These are phyloP conservation scores for Candida silvicultrix DNA, from an alignment of 805 yeast genomes.

Conservation along the genomic window DNA sequence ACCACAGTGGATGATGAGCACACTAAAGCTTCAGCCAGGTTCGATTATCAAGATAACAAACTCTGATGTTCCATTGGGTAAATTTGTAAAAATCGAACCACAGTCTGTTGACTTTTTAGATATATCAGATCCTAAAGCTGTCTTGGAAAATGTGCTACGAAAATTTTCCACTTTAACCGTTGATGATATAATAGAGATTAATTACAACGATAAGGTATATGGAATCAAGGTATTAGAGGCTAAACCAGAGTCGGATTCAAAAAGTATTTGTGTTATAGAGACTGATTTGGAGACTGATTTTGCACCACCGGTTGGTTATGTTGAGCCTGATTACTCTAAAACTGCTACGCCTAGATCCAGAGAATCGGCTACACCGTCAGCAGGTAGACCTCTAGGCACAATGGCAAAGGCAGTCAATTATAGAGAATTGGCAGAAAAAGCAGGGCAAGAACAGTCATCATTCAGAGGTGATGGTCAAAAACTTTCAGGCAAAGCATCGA, in stretches of 20 bases:
- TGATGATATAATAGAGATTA: slow-evolving; percentile 76
- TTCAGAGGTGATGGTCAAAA: slow-evolving; percentile 66
- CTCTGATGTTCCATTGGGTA: slow-evolving; percentile 79
- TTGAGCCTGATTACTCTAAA: slow-evolving; percentile 69
- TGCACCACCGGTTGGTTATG: slow-evolving; percentile 98
- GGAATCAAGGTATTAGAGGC: slow-evolving; percentile 82
- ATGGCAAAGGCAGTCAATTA: slow-evolving; percentile 76
- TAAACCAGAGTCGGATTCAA: slow-evolving; percentile 60
- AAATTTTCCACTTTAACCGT: slow-evolving; percentile 85
- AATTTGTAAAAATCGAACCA: slow-evolving; percentile 89
- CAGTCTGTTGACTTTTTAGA: slow-evolving; percentile 91
- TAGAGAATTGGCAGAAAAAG: slow-evolving; percentile 46
- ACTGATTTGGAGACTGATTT: slow-evolving; percentile 96
- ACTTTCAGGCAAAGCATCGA: slow-evolving; percentile 53
- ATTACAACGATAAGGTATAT: slow-evolving; percentile 73
- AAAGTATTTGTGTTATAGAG: slow-evolving; percentile 90
- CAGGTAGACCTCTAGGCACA: slow-evolving; percentile 45
- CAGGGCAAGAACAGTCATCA: slow-evolving; percentile 21
- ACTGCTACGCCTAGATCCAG: not conserved
- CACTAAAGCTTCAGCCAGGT: slow-evolving; percentile 70
- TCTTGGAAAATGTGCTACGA: slow-evolving; percentile 84
- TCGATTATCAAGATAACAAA: slow-evolving; percentile 69
- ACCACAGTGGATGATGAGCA: slow-evolving; percentile 95
- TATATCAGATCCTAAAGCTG: slow-evolving; percentile 94
- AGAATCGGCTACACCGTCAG: slow-evolving; percentile 12